A percentile compares a stretch with the other conserved stretches of the same genome.
phyloP scores from a whole-genome alignment of 2,329 filamentous ascomycete genomes.

The Byssothecium circinans region DNA sequence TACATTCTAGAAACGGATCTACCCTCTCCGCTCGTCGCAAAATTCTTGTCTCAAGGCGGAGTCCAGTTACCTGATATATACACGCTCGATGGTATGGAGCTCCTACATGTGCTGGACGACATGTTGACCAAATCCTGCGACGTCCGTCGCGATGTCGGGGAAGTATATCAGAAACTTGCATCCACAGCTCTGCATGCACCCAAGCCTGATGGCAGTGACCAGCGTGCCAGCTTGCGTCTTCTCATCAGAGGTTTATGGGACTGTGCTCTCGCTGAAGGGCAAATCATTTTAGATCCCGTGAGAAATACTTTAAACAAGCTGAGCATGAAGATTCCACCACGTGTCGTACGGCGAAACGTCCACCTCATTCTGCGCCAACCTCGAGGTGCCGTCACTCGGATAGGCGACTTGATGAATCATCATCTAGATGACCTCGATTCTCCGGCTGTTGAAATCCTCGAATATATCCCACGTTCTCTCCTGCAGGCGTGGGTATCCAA shows the following conservation, averaged over 20 bases:
- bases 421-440: not conserved
- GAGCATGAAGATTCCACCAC: conserved; percentile 13
- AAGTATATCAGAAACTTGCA: conserved; percentile 16
- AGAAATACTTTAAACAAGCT: conserved; percentile 5
- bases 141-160: conserved; percentile 4
- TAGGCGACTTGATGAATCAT: not conserved
- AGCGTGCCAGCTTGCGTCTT: conserved; percentile 14
- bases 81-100: conserved; percentile 9
- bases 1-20: not conserved
- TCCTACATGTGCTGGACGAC: conserved; percentile 18
- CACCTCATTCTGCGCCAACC: conserved; percentile 4
- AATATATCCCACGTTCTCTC: not conserved
- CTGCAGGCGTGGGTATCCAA: not conserved
- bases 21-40: not conserved
- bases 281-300: not conserved
- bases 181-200: conserved; percentile 5
- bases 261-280: not conserved
- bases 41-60: not conserved
- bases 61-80: conserved; percentile 10
- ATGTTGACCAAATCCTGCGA: conserved; percentile 5
- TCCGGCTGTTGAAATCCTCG: not conserved
- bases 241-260: conserved; percentile 19
- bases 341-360: conserved; percentile 2
- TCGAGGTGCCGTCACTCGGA: not conserved
- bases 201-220: conserved; percentile 3